A percentile compares a stretch with the other conserved stretches of the same genome.
phyloP scores from a whole-genome alignment of 352 stramenopile species.

The Globisporangium splendens region DNA sequence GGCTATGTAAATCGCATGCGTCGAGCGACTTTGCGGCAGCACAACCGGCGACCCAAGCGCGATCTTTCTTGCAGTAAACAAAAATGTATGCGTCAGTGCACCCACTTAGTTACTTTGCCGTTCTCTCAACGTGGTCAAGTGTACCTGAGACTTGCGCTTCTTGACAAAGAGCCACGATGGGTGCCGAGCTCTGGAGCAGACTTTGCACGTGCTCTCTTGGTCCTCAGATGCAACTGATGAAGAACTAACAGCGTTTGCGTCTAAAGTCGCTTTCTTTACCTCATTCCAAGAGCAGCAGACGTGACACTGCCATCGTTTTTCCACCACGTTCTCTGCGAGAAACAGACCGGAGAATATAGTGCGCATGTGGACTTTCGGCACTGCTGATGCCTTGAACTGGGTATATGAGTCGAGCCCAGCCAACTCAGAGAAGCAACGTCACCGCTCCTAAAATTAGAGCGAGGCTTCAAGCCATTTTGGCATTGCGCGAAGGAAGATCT shows the following conservation, averaged over 20 bases:
- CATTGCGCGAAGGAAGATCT: not conserved
- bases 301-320: conserved; percentile 15
- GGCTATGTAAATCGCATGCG: conserved; percentile 9
- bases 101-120: not conserved
- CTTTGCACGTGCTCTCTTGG: conserved; percentile 1
- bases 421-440: too few relatives aligned
- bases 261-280: not conserved
- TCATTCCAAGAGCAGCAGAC: conserved; percentile 21
- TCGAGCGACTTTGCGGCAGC: not conserved
- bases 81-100: not conserved
- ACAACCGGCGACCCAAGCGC: conserved; percentile 20
- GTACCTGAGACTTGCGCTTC: conserved; percentile 20
- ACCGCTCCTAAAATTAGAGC: too few relatives aligned
- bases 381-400: too few relatives aligned
- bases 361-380: not conserved
- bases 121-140: too few relatives aligned
- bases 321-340: not conserved
- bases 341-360: conserved; percentile 7
- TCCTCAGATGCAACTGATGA: too few relatives aligned
- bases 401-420: not conserved
- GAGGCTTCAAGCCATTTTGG: too few relatives aligned
- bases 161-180: conserved; percentile 29
- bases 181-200: conserved; percentile 18
- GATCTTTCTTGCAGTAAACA: conserved; percentile 7
- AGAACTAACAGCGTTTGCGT: not conserved